phyloP scores from a whole-genome alignment of 306 rosid species.

The Malus sieversii region DNA sequence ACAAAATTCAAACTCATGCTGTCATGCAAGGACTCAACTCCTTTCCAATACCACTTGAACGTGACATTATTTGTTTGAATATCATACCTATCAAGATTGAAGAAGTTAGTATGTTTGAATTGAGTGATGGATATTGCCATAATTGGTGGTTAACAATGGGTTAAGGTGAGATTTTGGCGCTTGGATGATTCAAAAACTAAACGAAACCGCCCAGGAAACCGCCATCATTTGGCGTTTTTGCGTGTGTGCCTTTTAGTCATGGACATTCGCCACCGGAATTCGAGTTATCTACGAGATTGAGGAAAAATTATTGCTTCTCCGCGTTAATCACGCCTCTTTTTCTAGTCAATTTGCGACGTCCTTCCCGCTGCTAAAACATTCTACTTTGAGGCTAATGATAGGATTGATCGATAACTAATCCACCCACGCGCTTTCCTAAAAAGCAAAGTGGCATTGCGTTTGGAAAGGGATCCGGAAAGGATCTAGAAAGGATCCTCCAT shows the following conservation, averaged over 20 bases:
- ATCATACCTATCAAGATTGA: not conserved
- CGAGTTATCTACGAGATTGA: constrained; percentile 20
- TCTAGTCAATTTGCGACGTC: constrained; percentile 9
- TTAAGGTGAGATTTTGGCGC: constrained; percentile 24
- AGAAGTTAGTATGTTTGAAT: not conserved
- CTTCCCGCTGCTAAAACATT: constrained; percentile 1
- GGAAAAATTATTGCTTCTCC: constrained; percentile 13
- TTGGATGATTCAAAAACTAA: constrained; percentile 29
- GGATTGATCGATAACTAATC: not conserved
- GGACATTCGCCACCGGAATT: not conserved
- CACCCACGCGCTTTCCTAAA: not conserved
- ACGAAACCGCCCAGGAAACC: constrained; percentile 23
- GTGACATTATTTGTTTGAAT: no score
- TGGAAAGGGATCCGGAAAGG: no score
- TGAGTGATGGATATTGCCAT: not conserved
- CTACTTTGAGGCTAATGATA: not conserved
- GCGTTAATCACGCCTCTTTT: constrained; percentile 42
- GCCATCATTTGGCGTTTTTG: constrained; percentile 1
- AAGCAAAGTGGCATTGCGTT: no score
- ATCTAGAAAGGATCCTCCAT: no score
- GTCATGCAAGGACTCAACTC: no score
- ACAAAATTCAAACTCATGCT: no score
- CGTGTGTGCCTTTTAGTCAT: not conserved
- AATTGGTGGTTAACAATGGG: not conserved
- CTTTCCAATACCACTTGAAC: no score